These are phyloP conservation scores for Patellifolia procumbens DNA, from an alignment of 179 eudicot genomes.

Conservation along the genomic window DNA sequence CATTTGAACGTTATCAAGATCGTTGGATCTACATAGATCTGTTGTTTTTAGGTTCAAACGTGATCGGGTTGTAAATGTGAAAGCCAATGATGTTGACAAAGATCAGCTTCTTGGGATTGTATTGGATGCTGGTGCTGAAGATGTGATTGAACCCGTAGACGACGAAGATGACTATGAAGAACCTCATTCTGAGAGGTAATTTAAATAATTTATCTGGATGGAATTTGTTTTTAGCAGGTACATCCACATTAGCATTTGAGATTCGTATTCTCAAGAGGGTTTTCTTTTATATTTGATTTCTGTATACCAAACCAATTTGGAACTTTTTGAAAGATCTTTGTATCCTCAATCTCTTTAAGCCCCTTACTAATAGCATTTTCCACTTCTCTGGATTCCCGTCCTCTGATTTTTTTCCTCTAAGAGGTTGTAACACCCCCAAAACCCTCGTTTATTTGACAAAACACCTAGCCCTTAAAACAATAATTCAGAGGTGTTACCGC, in stretches of 20 bases:
- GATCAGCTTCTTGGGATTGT: conserved; percentile 82
- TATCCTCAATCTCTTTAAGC: not conserved
- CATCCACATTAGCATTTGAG: not conserved
- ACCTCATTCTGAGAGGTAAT: conserved; percentile 64
- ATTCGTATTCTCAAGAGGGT: not conserved
- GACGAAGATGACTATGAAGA: conserved; percentile 69
- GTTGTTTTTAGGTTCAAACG: conserved; percentile 85
- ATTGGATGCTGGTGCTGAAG: conserved; percentile 95
- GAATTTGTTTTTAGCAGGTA: not conserved
- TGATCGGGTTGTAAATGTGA: conserved; percentile 69
- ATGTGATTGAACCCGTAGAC: conserved; percentile 74
- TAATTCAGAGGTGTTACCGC: too few species aligned
- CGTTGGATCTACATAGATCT: too few species aligned
- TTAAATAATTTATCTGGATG: not conserved
- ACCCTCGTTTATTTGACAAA: too few species aligned
- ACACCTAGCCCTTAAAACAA: too few species aligned
- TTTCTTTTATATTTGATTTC: not conserved
- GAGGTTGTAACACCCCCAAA: too few species aligned
- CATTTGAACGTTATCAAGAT: too few species aligned
- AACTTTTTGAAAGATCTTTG: not conserved
- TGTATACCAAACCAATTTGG: not conserved
- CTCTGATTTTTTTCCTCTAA: not conserved
- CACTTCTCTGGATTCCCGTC: conserved; percentile 1
- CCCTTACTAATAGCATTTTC: not conserved
- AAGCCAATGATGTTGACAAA: conserved; percentile 63